A percentile compares a stretch with the other conserved stretches of the same genome.
Conservation (phyloP, 768 basidiomycete species). For the Punctularia strigosozonata region DNA sequence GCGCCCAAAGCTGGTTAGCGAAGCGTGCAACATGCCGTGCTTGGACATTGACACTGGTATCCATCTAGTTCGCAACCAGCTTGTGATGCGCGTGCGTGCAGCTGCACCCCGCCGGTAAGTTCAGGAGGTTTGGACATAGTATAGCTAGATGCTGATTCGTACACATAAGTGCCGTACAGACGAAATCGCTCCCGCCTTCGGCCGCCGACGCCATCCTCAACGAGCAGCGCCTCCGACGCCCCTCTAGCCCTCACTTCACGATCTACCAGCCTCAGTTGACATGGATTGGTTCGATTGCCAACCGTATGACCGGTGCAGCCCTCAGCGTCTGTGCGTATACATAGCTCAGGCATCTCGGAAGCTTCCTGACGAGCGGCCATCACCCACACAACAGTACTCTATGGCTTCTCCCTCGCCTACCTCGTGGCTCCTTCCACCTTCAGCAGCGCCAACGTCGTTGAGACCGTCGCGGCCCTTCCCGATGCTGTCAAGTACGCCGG, state of each 20-base stretch:
- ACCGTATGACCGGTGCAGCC: conserved; percentile 76
- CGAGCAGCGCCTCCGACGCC: conserved; percentile 78
- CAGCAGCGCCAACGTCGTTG: conserved; percentile 68
- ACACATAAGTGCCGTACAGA: conserved; percentile 40
- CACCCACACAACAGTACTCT: conserved; percentile 82
- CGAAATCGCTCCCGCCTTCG: conserved; percentile 50
- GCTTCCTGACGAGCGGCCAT: no score
- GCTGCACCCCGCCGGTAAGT: conserved; percentile 33
- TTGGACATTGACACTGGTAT: not conserved
- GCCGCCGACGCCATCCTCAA: conserved; percentile 61
- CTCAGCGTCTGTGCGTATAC: conserved; percentile 60
- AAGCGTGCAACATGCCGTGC: not conserved
- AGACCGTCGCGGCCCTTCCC: conserved; percentile 59
- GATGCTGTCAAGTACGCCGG: conserved; percentile 63
- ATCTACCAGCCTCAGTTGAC: conserved; percentile 96
- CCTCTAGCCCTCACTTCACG: conserved; percentile 88
- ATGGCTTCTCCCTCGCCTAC: conserved; percentile 81
- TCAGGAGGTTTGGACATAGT: not conserved
- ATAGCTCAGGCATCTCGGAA: conserved; percentile 1
- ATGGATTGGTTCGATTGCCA: conserved; percentile 75
- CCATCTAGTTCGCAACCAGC: conserved; percentile 29
- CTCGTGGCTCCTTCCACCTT: conserved; percentile 73
- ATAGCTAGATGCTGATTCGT: not conserved
- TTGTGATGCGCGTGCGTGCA: conserved; percentile 13
- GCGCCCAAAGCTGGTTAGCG: conserved; percentile 16